phyloP scores from a whole-genome alignment of 2,329 filamentous ascomycete genomes.

The Aspergillus persii region DNA sequence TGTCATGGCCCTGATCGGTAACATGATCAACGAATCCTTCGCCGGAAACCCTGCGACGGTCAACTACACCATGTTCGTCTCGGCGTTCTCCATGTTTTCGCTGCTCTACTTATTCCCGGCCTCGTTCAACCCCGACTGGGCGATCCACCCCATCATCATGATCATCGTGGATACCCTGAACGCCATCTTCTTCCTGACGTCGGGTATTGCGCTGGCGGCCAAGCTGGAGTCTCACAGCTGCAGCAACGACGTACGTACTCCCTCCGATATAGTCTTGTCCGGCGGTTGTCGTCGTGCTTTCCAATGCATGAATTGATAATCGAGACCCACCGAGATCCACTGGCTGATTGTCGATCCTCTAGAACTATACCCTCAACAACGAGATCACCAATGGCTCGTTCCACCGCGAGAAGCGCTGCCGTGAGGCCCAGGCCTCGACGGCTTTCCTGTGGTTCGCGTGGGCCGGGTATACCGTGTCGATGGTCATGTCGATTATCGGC shows the following conservation, averaged over 20 bases:
- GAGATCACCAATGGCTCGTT: slow-evolving; percentile 45
- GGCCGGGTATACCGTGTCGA: slow-evolving; percentile 42
- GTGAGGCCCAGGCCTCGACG: slow-evolving; percentile 50
- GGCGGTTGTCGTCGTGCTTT: not conserved
- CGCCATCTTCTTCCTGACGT: slow-evolving; percentile 48
- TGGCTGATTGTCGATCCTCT: slow-evolving; percentile 8
- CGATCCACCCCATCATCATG: slow-evolving; percentile 43
- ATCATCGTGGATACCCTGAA: slow-evolving; percentile 48
- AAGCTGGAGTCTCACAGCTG: slow-evolving; percentile 46
- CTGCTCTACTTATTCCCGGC: slow-evolving; percentile 50
- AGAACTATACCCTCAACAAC: slow-evolving; percentile 44
- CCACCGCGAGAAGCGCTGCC: slow-evolving; percentile 43
- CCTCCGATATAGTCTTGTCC: not conserved
- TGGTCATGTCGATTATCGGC: slow-evolving; percentile 40
- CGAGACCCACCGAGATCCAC: slow-evolving; percentile 7
- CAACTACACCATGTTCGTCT: slow-evolving; percentile 52
- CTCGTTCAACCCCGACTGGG: slow-evolving; percentile 40
- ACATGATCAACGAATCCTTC: slow-evolving; percentile 57
- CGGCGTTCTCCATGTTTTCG: slow-evolving; percentile 48
- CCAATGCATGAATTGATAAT: not conserved
- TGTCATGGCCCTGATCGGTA: slow-evolving; percentile 60
- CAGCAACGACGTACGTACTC: slow-evolving; percentile 41
- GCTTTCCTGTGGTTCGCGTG: slow-evolving; percentile 55
- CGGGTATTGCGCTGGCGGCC: slow-evolving; percentile 49
- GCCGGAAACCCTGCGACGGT: slow-evolving; percentile 57